Percentiles rank a stretch among this genome's conserved stretches.
Evolutionary conservation across 192 early-diverging fungal species (phyloP).

Genomic region (Pilaira anomala): DNA sequence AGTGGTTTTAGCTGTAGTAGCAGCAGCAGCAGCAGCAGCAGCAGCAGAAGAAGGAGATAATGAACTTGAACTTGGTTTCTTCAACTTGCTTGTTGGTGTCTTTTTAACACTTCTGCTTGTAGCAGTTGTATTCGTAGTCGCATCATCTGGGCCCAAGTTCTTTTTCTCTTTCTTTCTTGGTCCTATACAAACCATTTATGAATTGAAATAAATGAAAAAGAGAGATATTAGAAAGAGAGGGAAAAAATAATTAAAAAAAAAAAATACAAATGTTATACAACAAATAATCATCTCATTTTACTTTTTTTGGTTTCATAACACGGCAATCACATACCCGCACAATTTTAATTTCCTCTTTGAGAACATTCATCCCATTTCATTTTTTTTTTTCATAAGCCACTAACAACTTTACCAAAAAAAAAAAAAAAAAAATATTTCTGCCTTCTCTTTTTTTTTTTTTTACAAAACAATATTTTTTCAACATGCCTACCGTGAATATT

Average conservation of each 20-base stretch:
- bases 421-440: not conserved
- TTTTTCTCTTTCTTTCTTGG: conserved; percentile 33
- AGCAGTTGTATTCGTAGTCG: not conserved
- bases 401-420: no score
- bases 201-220: not conserved
- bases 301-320: no score
- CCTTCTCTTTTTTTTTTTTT: not conserved
- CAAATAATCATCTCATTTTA: no score
- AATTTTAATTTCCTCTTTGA: no score
- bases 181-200: conserved; percentile 27
- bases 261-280: no score
- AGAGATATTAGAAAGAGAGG: not conserved
- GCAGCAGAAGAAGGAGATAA: not conserved
- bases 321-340: no score
- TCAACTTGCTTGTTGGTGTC: conserved; percentile 10
- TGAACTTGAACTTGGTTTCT: conserved; percentile 5
- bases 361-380: not conserved
- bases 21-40: not conserved
- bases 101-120: conserved; percentile 20
- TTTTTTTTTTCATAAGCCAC: no score
- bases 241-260: not conserved
- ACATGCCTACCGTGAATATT: conserved; percentile 95
- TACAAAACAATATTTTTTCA: conserved; percentile 4
- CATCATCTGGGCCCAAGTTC: conserved; percentile 20
- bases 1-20: not conserved